Evolutionary conservation across 2,329 filamentous ascomycete genomes (phyloP), one percentile per base, ranked within the genome.

Genomic region (Neofusicoccum umdonicola): DNA sequence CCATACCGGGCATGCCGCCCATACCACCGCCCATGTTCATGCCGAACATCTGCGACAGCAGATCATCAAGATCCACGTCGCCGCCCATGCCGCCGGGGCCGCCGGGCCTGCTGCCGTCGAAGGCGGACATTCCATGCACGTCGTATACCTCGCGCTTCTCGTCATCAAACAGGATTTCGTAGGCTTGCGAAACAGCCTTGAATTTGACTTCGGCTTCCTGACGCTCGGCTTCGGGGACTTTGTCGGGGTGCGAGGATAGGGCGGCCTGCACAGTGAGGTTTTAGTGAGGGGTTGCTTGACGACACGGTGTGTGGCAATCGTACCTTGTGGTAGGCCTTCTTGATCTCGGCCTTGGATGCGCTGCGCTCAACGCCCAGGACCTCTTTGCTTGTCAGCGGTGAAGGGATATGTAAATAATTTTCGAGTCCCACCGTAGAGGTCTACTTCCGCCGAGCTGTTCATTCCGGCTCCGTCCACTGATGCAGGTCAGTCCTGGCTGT

Each of bases 81-180:
- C 84, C 84, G 54, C 77, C 83, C 74, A 81, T 83, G 17, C 87
- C 89, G 22, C 86, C 87, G 45, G 83, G 83, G 62, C 89, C 27
- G 27, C 27, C 88, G 65, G 87, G 85, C 63, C 87, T 83, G 42
- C 87, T 88, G 58, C 90, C 87, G 75, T 97, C 93, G 75, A 99
- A 98, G 66, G 94, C 95, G 48, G 91, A 87, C 93, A 98, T 97
- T 80, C 95, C 95, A 76, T 97, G 92, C 67, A 88, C 88, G 75
- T 99, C 95, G 82, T 99, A 99, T 67, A 96, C 80, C 64, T 91
- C 85, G 73, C 95, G 90, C 79, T 96, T 97, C 67, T 98, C 88
- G 68, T 98, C 94, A 83, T 99, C 94, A 80, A 88, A 90, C 64
- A 99, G 92, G 75, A 99, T 98, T 76, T 99, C 95, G 83, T 99